phyloP scores from a whole-genome alignment of 495 filamentous ascomycete genomes.

The Rusavskia elegans region DNA sequence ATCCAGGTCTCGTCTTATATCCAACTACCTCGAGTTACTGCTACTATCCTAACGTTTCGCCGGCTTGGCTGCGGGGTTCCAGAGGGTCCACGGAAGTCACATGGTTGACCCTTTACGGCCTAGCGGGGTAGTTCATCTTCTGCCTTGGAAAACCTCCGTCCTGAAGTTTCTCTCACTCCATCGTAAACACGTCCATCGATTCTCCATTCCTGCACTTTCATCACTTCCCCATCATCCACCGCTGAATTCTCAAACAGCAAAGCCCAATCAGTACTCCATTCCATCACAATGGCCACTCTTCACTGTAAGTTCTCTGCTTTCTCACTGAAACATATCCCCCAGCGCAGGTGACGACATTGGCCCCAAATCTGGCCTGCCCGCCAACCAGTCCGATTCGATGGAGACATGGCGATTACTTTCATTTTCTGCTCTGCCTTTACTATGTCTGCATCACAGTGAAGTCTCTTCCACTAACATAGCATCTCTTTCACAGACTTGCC shows the following conservation, averaged over 20 bases:
- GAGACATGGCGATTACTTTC: no score
- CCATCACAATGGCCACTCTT: constrained; percentile 39
- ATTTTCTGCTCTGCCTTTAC: no score
- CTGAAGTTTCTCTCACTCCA: not conserved
- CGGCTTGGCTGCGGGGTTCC: no score
- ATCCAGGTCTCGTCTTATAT: no score
- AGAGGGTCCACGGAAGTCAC: no score
- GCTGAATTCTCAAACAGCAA: not conserved
- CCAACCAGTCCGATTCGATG: no score
- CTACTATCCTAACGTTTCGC: no score
- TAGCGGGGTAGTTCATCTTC: not conserved
- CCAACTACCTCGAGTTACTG: no score
- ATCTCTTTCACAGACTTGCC: constrained; percentile 52
- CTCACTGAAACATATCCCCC: constrained; percentile 2
- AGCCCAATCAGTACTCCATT: not conserved
- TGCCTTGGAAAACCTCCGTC: not conserved
- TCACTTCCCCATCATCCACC: not conserved
- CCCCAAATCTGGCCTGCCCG: not conserved
- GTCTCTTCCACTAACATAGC: not conserved
- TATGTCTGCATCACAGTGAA: no score
- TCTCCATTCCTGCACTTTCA: not conserved
- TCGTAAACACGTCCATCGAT: not conserved
- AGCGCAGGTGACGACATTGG: not conserved
- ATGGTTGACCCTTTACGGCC: no score
- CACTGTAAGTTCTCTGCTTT: constrained; percentile 35